Evolutionary conservation across 495 filamentous ascomycete genomes (phyloP), one percentile per base, ranked within the genome.

Genomic region (Aspergillus taichungensis): DNA sequence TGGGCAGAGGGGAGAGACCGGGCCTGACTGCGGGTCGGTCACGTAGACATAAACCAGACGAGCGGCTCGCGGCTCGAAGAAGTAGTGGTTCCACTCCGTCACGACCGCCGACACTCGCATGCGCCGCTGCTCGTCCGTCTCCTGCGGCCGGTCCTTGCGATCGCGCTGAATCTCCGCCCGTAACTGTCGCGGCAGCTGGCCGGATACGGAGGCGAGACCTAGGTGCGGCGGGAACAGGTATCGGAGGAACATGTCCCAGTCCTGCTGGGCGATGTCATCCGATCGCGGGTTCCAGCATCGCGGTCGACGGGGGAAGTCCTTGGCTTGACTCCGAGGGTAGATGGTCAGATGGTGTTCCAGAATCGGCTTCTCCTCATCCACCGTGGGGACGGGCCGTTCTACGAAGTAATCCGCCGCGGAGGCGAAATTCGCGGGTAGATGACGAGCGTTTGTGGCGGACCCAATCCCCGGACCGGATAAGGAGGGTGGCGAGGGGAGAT

Each of bases 161-260:
- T 73, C 66, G 31, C 68, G 61, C 46, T 64, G 54, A 12, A 67
- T 66, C 34, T 72, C 62, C 5, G 66, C 68, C 24, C 67, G 55
- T 32, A 66, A 29, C 43, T 71, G 70, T 0, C 65, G 67, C 7
- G 66, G 61, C 13, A 71, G 53, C 42, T 68, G 57, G 6, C 63
- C 57, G 1, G 65, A 70, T 6, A 62, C 51, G 5, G 69, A 63
- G 11, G 69, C 67, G 9, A 65, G 57, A 7, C 64, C 66, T 12
- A 70, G 51, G 37, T 71, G 58, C 9, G 67, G 53, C 2, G 69
- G 66, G 32, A 77, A 71, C 1, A 76, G 56, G 46, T 70, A 64
- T n/a, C 66, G 62, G 33, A 75, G 38, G 44, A 76, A 77, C 9
- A 63, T 68, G 40, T 72, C 66, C 74, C 74, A 77, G 53, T 77